These are phyloP conservation scores for Ganoderma multipileum DNA, from an alignment of 1,284 basidiomycete species.

Conservation along the genomic window DNA sequence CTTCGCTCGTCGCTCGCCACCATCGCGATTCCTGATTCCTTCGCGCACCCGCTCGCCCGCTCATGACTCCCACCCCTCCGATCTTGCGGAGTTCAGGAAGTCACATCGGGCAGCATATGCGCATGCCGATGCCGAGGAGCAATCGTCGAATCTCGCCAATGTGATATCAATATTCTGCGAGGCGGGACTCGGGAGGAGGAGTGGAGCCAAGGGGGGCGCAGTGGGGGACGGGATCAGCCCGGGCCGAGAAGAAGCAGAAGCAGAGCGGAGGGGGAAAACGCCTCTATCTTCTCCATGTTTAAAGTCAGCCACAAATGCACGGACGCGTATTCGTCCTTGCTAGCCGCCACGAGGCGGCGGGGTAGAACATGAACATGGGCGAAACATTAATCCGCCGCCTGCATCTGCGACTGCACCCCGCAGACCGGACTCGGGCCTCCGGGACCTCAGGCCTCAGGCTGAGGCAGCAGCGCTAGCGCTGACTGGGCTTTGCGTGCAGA, in stretches of 20 bases:
- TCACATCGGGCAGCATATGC: conserved; percentile 11
- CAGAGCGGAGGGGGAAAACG: not conserved
- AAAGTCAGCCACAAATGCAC: not conserved
- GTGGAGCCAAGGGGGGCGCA: not conserved
- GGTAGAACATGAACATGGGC: not conserved
- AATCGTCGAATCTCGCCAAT: conserved; percentile 3
- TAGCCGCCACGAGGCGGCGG: not conserved
- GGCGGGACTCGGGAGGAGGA: not conserved
- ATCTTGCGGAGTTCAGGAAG: conserved; percentile 5
- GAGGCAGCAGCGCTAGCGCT: not conserved
- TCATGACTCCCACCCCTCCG: no score
- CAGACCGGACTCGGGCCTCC: not conserved
- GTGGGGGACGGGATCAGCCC: not conserved
- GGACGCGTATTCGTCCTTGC: not conserved
- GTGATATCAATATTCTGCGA: not conserved
- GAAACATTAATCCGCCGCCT: not conserved
- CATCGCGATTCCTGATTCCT: not conserved
- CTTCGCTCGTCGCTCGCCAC: not conserved
- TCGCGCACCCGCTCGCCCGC: no score
- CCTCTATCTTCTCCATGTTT: not conserved
- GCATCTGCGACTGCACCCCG: not conserved
- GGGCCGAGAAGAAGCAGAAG: conserved; percentile 9
- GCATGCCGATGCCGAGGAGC: conserved; percentile 10
- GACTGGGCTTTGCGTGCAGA: not conserved
- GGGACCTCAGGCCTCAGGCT: not conserved